phyloP scores from a whole-genome alignment of 2,329 filamentous ascomycete species.

The Botrytis tulipae region DNA sequence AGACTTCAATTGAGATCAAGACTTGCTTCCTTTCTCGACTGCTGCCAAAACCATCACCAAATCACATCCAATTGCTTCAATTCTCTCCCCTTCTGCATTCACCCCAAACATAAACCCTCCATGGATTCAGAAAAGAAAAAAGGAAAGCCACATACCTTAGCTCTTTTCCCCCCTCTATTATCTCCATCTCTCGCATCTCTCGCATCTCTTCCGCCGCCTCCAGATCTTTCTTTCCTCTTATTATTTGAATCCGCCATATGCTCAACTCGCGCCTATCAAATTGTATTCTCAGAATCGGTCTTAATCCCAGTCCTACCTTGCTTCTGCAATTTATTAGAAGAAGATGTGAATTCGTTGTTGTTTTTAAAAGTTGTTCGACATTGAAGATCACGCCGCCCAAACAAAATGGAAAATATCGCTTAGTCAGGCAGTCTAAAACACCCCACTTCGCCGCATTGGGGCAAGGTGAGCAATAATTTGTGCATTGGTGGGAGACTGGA shows the following conservation, averaged over 20 bases:
- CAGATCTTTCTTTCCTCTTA: conserved; percentile 25
- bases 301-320: not conserved
- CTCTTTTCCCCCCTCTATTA: conserved; percentile 23
- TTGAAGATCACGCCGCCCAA: not conserved
- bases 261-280: not conserved
- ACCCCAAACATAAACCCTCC: not conserved
- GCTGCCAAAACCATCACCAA: not conserved
- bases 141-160: conserved; percentile 7
- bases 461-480: not conserved
- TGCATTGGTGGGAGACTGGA: not conserved
- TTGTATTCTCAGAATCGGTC: not conserved
- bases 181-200: conserved; percentile 1
- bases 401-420: conserved; percentile 16
- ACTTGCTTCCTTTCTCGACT: not conserved
- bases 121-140: not conserved
- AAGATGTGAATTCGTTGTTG: not conserved
- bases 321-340: not conserved
- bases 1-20: not conserved
- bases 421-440: conserved; percentile 1
- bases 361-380: not conserved
- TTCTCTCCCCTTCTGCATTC: no score
- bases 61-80: not conserved
- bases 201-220: conserved; percentile 4
- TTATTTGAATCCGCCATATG: conserved; percentile 19
- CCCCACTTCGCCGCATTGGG: conserved; percentile 10